Evolutionary conservation across 2,329 filamentous ascomycete species (phyloP).

Genomic region (Ascochyta rabiei): DNA sequence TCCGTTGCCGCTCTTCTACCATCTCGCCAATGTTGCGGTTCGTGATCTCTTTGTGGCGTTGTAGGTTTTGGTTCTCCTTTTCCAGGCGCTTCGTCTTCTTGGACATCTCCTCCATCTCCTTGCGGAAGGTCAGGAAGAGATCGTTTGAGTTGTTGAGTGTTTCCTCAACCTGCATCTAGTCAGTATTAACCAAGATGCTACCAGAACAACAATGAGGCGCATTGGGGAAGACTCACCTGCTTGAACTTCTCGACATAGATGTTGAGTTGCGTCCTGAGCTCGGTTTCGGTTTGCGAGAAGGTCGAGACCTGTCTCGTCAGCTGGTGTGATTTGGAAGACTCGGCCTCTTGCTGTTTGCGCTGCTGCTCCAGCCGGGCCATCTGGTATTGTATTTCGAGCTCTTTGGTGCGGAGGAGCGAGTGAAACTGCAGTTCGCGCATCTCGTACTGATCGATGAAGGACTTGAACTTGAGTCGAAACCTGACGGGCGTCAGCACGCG

Average conservation of each 20-base stretch:
- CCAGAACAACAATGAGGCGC: slow-evolving; percentile 28
- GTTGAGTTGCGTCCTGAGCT: slow-evolving; percentile 92
- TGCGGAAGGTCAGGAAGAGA: slow-evolving; percentile 92
- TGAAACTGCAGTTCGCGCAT: slow-evolving; percentile 93
- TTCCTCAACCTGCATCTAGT: slow-evolving; percentile 85
- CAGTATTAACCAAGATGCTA: slow-evolving; percentile 52
- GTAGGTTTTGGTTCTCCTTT: slow-evolving; percentile 91
- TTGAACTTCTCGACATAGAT: slow-evolving; percentile 99
- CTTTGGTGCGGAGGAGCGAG: slow-evolving; percentile 88
- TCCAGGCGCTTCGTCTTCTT: slow-evolving; percentile 97
- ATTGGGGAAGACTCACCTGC: slow-evolving; percentile 69
- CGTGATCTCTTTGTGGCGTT: slow-evolving; percentile 90
- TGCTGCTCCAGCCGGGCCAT: slow-evolving; percentile 88
- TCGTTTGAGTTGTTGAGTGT: slow-evolving; percentile 98
- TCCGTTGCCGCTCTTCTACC: slow-evolving; percentile 87
- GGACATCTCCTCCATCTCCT: slow-evolving; percentile 99
- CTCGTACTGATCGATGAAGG: slow-evolving; percentile 95
- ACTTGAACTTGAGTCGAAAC: slow-evolving; percentile 82
- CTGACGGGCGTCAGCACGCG: slow-evolving; percentile 40
- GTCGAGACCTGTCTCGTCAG: slow-evolving; percentile 91
- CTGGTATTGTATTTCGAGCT: slow-evolving; percentile 92
- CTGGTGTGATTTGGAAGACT: slow-evolving; percentile 79
- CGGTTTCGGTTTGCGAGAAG: slow-evolving; percentile 94
- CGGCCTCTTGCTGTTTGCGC: slow-evolving; percentile 83
- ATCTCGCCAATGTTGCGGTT: slow-evolving; percentile 96